Base-by-base conservation (phyloP, 2,329 filamentous ascomycete genomes). In the Penicillium sp. region DNA sequence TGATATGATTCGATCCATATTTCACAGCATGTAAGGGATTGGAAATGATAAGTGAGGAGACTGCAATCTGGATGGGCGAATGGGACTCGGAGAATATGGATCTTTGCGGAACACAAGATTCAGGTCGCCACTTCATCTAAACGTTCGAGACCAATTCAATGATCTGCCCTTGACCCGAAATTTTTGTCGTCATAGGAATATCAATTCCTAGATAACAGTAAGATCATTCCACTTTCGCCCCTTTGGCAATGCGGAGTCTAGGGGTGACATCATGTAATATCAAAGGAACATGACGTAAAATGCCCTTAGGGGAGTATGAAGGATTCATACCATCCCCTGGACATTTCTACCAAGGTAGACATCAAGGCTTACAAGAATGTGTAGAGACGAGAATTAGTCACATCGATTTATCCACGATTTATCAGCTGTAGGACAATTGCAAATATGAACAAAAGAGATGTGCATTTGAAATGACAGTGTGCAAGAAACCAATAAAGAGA, bases 401-500 rank as follows among this genome's bases (percentile, higher is more conserved):
- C 54, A 53, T 60, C 53, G 31, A 53, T 53, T 54, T 55, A 52
- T 55, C 48, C 50, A 60, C 29, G 31, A 49, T 37, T 53, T 49
- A 40, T 47, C 45, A 15, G 23, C 18, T 33, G 18, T 42, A 53
- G 12, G 15, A n/a, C 42, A 41, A 55, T 53, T 51, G 46, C 45
- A 48, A 42, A 56, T 55, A 60, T 55, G 29, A 57, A 58, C 45
- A 55, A 49, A 53, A 54, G 53, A 55, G 53, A 56, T 42, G 47
- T 42, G 47, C 40, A 57, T 57, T 50, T 44, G 53, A 58, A 55
- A 56, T 59, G 51, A 59, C 53, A 55, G 51, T 56, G 40, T 55
- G 52, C 54, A 55, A 57, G 26, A 53, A 56, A 49, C n/a, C 29
- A 41, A 42, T 31, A 53, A 42, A 27, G 53, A 50, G 51, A 55